These are phyloP conservation scores for Globisporangium acanthophoron DNA, from an alignment of 352 stramenopile genomes.

Conservation along the genomic window DNA sequence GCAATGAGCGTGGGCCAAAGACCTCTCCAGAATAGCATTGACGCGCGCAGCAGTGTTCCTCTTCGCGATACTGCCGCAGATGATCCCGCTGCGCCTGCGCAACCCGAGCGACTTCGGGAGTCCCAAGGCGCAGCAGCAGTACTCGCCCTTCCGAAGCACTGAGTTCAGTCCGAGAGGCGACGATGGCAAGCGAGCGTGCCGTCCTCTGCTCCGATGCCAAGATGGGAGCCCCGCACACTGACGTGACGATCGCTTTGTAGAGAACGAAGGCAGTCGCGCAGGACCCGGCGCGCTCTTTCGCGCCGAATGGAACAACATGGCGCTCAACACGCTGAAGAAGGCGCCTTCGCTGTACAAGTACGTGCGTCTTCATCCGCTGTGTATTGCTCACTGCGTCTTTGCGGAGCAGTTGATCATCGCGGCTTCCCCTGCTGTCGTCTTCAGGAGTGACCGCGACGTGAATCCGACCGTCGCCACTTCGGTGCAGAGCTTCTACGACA, in stretches of 20 bases:
- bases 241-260: not conserved
- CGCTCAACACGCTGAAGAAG: slow-evolving; percentile 18
- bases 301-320: slow-evolving; percentile 41
- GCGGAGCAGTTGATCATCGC: no score
- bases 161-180: slow-evolving; percentile 26
- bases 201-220: no score
- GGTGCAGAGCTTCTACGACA: slow-evolving; percentile 43
- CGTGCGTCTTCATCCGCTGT: not conserved
- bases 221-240: not conserved
- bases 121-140: slow-evolving; percentile 31
- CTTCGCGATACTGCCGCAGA: slow-evolving; percentile 14
- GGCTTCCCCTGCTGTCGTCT: not conserved
- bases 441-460: slow-evolving; percentile 39
- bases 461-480: slow-evolving; percentile 34
- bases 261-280: slow-evolving; percentile 13
- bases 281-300: slow-evolving; percentile 35
- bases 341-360: slow-evolving; percentile 25
- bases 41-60: no score
- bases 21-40: no score
- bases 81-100: slow-evolving; percentile 46
- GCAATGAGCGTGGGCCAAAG: no score
- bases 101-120: slow-evolving; percentile 24
- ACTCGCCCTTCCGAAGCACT: slow-evolving; percentile 42
- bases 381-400: not conserved
- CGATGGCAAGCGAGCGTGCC: slow-evolving; percentile 2